These are phyloP conservation scores for Cucumis melo DNA, from an alignment of 306 rosid genomes.

Conservation along the genomic window DNA sequence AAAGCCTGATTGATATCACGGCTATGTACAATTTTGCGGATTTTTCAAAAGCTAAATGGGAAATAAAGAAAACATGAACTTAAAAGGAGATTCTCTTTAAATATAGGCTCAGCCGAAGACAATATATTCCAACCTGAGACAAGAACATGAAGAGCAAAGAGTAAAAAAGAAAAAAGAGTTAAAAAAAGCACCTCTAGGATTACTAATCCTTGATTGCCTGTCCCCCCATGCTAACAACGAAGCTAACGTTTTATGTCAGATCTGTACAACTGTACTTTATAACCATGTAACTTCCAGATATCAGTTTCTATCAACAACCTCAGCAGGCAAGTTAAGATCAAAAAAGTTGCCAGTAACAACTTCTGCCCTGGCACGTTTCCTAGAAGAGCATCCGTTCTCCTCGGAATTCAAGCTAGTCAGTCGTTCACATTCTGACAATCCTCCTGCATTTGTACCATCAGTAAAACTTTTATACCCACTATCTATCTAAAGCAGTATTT, in stretches of 20 bases:
- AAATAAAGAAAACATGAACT: neutral
- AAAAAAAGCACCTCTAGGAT: slow-evolving; percentile 5
- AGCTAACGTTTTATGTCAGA: slow-evolving; percentile 40
- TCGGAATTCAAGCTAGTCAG: slow-evolving; percentile 65
- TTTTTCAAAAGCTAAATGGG: neutral
- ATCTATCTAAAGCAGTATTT: neutral
- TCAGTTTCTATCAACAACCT: slow-evolving; percentile 63
- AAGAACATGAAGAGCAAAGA: slow-evolving; percentile 12
- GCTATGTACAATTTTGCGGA: slow-evolving; percentile 13
- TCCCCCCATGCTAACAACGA: slow-evolving; percentile 16
- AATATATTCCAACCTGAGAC: neutral
- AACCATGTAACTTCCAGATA: slow-evolving; percentile 25
- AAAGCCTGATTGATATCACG: neutral
- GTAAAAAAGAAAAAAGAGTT: neutral
- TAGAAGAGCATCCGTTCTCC: slow-evolving; percentile 41
- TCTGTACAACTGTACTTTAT: slow-evolving; percentile 46
- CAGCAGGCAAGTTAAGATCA: slow-evolving; percentile 95
- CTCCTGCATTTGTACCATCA: slow-evolving; percentile 46
- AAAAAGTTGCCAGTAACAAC: slow-evolving; percentile 49
- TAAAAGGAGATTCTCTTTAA: neutral
- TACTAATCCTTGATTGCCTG: slow-evolving; percentile 19
- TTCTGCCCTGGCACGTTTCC: slow-evolving; percentile 71
- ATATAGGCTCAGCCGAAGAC: slow-evolving; percentile 6
- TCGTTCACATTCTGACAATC: slow-evolving; percentile 37
- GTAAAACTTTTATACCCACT: slow-evolving; percentile 3